Evolutionary conservation across 2,329 filamentous ascomycete genomes (phyloP), one percentile per base, ranked within the genome.

Genomic region (Alternaria infectoria): DNA sequence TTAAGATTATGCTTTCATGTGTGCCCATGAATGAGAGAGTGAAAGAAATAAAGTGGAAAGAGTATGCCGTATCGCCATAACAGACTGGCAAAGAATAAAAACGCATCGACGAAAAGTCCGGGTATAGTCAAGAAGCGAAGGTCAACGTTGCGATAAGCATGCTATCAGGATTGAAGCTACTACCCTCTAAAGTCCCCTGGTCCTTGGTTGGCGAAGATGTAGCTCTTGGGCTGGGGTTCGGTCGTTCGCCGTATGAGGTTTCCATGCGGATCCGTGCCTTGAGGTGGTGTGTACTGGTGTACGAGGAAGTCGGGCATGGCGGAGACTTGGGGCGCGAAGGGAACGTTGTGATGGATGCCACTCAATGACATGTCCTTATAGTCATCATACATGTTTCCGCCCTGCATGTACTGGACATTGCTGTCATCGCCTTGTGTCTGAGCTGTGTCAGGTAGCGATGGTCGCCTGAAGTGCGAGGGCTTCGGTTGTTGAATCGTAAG

Each of bases 171-270:
- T 21, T 45, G 36, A 26, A 46, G 36, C 45, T 56, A 67, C 45
- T 65, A 59, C 26, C 36, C 62, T 15, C 65, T 66, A 67, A 83
- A 84, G 66, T 83, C 80, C 62, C 79, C 76, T 1, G 83, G 82
- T 10, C 80, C 80, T 60, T 83, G 81, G 52, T 84, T 84, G 49
- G 82, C 81, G 59, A 85, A 85, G 15, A 82, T 81, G 67, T 83
- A 85, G 61, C 77, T 83, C 72, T 83, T 84, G 2, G 80, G 68
- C 64, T 77, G 71, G n/a, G 74, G 71, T 57, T 79, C 77, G 9
- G 66, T 68, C 23, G 71, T 66, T 30, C 72, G 71, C n/a, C 74
- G 74, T 36, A 74, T 61, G 12, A 75, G 51, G 12, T 69, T 69
- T 51, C 68, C 70, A 50, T 76, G 69, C 47, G 79, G 56, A 50